These are phyloP conservation scores for Boletus barrowsii DNA, from an alignment of 768 basidiomycete genomes.

Conservation along the genomic window DNA sequence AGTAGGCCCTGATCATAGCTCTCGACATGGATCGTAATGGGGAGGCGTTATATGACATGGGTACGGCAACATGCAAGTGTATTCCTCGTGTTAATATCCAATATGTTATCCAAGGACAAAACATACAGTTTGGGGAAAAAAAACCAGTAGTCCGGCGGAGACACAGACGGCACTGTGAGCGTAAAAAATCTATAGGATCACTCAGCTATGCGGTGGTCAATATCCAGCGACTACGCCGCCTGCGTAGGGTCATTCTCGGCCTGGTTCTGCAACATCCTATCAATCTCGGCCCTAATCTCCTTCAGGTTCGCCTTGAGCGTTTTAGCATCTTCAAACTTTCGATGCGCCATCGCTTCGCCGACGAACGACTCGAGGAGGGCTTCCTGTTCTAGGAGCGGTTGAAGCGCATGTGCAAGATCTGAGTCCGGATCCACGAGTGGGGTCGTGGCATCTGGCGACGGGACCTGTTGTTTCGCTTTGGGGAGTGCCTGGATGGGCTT, in stretches of 20 bases:
- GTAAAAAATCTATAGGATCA: neutral
- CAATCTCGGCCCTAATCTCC: conserved; percentile 85
- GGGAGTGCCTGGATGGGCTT: conserved; percentile 40
- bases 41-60: too few relatives aligned
- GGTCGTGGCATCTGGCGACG: conserved; percentile 12
- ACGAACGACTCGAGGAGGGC: conserved; percentile 86
- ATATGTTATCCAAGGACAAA: neutral
- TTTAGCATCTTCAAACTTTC: conserved; percentile 95
- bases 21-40: too few relatives aligned
- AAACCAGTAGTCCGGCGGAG: neutral
- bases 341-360: conserved; percentile 81
- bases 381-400: conserved; percentile 93
- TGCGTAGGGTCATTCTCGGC: conserved; percentile 7
- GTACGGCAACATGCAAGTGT: neutral
- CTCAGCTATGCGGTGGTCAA: neutral
- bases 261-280: conserved; percentile 50
- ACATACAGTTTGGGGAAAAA: neutral
- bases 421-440: conserved; percentile 61
- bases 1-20: too few relatives aligned
- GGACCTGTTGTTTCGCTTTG: conserved; percentile 38
- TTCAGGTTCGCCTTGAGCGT: conserved; percentile 73
- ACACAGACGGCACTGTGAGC: too few relatives aligned
- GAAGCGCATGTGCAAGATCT: conserved; percentile 66
- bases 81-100: conserved; percentile 6
- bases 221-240: neutral